These are phyloP conservation scores for Kingdonia uniflora DNA, from an alignment of 164 flowering plant genomes.

Conservation along the genomic window DNA sequence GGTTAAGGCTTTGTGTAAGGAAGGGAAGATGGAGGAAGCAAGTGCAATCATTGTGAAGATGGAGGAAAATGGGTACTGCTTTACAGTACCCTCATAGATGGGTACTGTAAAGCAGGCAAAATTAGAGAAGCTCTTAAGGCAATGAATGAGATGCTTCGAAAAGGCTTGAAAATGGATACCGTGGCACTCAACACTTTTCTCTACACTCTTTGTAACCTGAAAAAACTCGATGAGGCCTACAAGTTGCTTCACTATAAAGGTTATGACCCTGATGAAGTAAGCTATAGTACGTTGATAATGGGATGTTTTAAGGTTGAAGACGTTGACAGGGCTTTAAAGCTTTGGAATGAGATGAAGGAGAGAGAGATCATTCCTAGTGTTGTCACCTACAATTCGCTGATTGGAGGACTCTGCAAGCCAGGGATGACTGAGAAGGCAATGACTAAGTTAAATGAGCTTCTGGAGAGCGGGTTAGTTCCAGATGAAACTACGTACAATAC, in stretches of 20 bases:
- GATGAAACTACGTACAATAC: conserved; percentile 75
- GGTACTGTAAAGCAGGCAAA: conserved; percentile 48
- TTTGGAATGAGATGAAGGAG: conserved; percentile 81
- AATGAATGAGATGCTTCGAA: conserved; percentile 67
- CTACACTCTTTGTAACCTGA: conserved; percentile 42
- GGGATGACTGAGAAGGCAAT: conserved; percentile 52
- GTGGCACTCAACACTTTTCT: conserved; percentile 57
- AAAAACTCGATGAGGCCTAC: conserved; percentile 50
- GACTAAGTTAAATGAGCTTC: conserved; percentile 54
- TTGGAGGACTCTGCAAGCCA: conserved; percentile 56
- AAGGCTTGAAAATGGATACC: conserved; percentile 58
- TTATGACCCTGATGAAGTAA: conserved; percentile 57
- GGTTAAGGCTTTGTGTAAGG: conserved; percentile 58
- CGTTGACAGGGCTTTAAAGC: conserved; percentile 41
- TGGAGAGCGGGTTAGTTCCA: conserved; percentile 55
- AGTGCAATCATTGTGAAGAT: conserved; percentile 28
- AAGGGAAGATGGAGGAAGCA: conserved; percentile 65
- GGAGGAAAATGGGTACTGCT: conserved; percentile 52
- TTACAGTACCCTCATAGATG: conserved; percentile 70
- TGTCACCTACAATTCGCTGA: conserved; percentile 54
- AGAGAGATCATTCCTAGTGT: conserved; percentile 49
- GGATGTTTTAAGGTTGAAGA: conserved; percentile 52
- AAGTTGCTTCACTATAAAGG: conserved; percentile 45
- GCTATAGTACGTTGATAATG: conserved; percentile 69
- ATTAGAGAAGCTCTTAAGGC: conserved; percentile 43